A percentile compares a stretch with the other conserved stretches of the same genome.
Conservation (phyloP, 2,329 filamentous ascomycete species). For the Dryadomyces quercivorus region DNA sequence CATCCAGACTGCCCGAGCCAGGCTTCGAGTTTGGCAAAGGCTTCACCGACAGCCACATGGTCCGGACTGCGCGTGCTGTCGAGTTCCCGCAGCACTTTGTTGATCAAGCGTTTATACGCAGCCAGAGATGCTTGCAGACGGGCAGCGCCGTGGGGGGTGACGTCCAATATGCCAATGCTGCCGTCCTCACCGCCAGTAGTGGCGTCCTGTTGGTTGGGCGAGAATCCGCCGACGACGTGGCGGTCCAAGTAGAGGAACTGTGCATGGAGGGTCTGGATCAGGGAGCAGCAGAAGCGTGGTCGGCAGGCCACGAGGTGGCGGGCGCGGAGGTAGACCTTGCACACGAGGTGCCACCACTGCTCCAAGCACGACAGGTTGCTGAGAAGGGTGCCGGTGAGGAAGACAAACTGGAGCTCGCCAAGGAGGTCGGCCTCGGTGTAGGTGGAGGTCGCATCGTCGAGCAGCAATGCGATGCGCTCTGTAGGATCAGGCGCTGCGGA, state of each 20-base stretch:
- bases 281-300: constrained; percentile 31
- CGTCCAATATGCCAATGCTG: constrained; percentile 19
- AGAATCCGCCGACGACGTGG: constrained; percentile 27
- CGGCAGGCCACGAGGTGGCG: constrained; percentile 28
- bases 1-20: constrained; percentile 38
- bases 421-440: constrained; percentile 31
- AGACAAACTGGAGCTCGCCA: constrained; percentile 50
- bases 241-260: constrained; percentile 42
- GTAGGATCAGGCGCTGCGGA: constrained; percentile 12
- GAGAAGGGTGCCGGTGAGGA: constrained; percentile 43
- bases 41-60: constrained; percentile 30
- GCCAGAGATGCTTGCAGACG: constrained; percentile 34
- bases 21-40: constrained; percentile 36
- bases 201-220: constrained; percentile 19
- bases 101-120: constrained; percentile 41
- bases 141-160: constrained; percentile 19
- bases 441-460: constrained; percentile 12
- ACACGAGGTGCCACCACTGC: constrained; percentile 47
- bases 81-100: constrained; percentile 29
- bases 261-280: constrained; percentile 38
- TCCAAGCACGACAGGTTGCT: constrained; percentile 47
- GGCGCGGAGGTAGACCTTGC: constrained; percentile 38
- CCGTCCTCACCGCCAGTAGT: constrained; percentile 1
- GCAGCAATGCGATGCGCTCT: constrained; percentile 13
- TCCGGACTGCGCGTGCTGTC: constrained; percentile 23